Percentiles rank a stretch among this genome's conserved stretches.
phyloP scores from a whole-genome alignment of 352 stramenopile species.

The Phytopythium mirpurense region DNA sequence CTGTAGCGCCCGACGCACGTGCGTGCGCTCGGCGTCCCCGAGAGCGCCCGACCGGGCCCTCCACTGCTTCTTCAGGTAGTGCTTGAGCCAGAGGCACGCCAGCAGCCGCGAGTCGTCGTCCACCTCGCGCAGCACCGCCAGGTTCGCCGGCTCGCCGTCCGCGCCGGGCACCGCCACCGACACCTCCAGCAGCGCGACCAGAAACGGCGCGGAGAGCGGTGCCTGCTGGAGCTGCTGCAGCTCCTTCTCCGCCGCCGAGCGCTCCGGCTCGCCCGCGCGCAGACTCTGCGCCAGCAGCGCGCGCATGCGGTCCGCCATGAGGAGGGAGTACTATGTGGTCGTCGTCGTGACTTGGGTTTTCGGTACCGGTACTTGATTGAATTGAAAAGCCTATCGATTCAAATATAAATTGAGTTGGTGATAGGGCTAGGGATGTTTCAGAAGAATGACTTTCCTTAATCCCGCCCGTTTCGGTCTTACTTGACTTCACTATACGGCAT shows the following conservation, averaged over 20 bases:
- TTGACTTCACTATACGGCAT: no score
- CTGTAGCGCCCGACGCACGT: slow-evolving; percentile 49
- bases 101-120: slow-evolving; percentile 57
- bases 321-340: not conserved
- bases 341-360: slow-evolving; percentile 1
- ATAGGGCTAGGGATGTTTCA: no score
- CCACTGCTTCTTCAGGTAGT: slow-evolving; percentile 54
- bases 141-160: slow-evolving; percentile 20
- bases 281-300: slow-evolving; percentile 51
- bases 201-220: slow-evolving; percentile 25
- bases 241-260: slow-evolving; percentile 43
- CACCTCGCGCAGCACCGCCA: slow-evolving; percentile 16
- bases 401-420: no score
- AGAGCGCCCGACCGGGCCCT: slow-evolving; percentile 20
- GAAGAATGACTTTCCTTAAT: no score
- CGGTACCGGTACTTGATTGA: no score
- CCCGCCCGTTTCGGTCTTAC: no score
- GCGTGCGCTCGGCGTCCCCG: slow-evolving; percentile 34
- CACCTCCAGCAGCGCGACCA: slow-evolving; percentile 41
- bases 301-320: slow-evolving; percentile 30
- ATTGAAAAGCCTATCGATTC: no score
- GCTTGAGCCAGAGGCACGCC: slow-evolving; percentile 75
- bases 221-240: slow-evolving; percentile 44
- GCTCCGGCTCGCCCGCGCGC: slow-evolving; percentile 26
- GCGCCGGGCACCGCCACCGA: slow-evolving; percentile 30